These are phyloP conservation scores for Nigrograna mackinnonii DNA, from an alignment of 2,329 filamentous ascomycete genomes.

Conservation along the genomic window DNA sequence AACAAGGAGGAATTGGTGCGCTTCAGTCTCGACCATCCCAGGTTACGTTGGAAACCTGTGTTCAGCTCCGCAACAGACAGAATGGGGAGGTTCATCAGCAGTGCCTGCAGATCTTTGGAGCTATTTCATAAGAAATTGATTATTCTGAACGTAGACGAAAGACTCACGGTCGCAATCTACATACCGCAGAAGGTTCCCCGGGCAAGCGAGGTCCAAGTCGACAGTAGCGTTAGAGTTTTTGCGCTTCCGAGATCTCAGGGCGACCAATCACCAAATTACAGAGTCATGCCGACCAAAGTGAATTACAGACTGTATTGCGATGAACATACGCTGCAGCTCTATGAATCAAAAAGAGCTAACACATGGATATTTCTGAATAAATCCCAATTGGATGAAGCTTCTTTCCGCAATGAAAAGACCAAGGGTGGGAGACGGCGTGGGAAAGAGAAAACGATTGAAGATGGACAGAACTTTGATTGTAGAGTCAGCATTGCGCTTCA, in stretches of 20 bases:
- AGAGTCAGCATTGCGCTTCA: constrained; percentile 42
- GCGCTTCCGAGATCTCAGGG: constrained; percentile 45
- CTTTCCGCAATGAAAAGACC: constrained; percentile 27
- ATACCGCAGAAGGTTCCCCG: constrained; percentile 39
- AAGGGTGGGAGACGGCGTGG: constrained; percentile 22
- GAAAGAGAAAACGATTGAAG: constrained; percentile 27
- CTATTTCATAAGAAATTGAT: constrained; percentile 47
- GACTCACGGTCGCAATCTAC: constrained; percentile 46
- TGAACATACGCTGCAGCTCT: constrained; percentile 41
- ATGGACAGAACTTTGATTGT: constrained; percentile 32
- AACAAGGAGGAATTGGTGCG: constrained; percentile 28
- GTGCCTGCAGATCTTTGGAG: constrained; percentile 30
- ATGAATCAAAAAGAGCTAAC: constrained; percentile 37
- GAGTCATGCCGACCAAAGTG: constrained; percentile 41
- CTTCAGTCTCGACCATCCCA: constrained; percentile 38
- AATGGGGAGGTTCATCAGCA: constrained; percentile 41
- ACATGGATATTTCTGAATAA: constrained; percentile 44
- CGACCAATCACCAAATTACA: constrained; percentile 31
- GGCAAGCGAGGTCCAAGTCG: constrained; percentile 39
- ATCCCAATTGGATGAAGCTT: constrained; percentile 32
- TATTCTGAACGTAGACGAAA: constrained; percentile 39
- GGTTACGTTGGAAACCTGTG: constrained; percentile 44
- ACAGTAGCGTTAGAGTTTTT: constrained; percentile 40
- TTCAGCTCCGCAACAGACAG: constrained; percentile 38
- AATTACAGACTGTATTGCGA: constrained; percentile 45